Base-by-base conservation (phyloP, 106 monocot genomes). In the Triglochin maritima region DNA sequence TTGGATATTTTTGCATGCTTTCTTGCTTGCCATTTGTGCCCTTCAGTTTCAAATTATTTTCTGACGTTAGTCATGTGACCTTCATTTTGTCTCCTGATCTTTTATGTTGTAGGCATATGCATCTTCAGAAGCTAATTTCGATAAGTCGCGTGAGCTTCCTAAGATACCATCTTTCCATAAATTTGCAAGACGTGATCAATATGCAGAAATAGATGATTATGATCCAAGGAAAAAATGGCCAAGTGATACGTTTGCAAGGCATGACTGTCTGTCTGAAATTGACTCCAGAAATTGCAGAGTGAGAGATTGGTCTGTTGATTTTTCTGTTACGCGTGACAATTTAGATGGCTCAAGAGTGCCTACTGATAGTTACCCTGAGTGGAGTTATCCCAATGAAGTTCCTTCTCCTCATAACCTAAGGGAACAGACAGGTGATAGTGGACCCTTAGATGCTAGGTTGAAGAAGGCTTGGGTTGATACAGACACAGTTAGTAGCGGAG, bases 111-210 rank as follows among this genome's bases (percentile, higher is more conserved):
- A 96, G 96, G 96, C 96, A 65, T 96, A 83, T 86, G 88, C 89
- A 76, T 86, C 90, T 67, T 80, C 80, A 47, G 91, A 91, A 82
- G 81, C 83, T 78, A 85, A 87, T 59, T 58, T 67, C 16, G 79
- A 43, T 52, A 45, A 73, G 50, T 69, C 77, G 46, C 75, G 69
- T 8, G 91, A 91, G 53, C 96, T 96, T 54, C 96, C 96, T 12
- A 96, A 96, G 77, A 96, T 96, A 85, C 91, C 91, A 69, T 91
- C 90, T 58, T 96, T 96, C 44, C 91, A 96, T 61, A 91, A 83
- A 76, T 96, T 91, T 84, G 88, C 80, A 12, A 88, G 81, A 57
- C 87, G 90, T 59, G 85, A 90, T n/a, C 72, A 93, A 13, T 71
- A 80, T 76, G 14, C 61, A 3, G 68, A 83, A 67, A 49, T 77